Base-by-base conservation (phyloP, 2,329 filamentous ascomycete species). In the Orbilia oligospora region DNA sequence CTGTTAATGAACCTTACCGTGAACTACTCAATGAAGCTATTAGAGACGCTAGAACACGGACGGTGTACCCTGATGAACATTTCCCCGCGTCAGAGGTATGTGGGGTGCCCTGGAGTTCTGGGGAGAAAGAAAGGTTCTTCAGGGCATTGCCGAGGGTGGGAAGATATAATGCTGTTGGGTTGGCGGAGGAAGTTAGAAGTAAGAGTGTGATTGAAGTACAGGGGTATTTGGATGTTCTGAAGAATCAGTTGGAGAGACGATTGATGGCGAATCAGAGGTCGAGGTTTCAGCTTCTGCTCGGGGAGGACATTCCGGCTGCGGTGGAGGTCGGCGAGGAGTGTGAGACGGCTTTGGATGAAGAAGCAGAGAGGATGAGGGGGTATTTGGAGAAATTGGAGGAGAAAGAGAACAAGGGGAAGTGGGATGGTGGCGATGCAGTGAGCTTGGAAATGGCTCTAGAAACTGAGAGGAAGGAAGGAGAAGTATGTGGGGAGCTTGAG, bases 301-400 rank as follows among this genome's bases (percentile, higher is more conserved):
- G 69, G 76, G 75, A 71, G 38, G 76, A 79, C 48, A 79, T 79
- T 24, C 76, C 76, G 27, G 76, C 76, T 2, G 70, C 70, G 10
- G 70, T 79, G 48, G 76, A 79, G 55, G 76, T 79, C 41, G 63
- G 70, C 22, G 71, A 75, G 30, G 76, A 73, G 46, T 79, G 76
- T 20, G 76, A 73, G 33, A 48, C 12, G 22, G 69, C 65, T 3
- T 56, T 79, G 48, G 70, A 79, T 38, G 65, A 56, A n/a, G 76
- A 79, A 44, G 76, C 70, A 14, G 76, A 55, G 30, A 65, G 76
- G 56, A 51, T 36, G 18, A 51, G 20, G 30, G 49, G n/a, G n/a
- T 69, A 67, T 55, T 20, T 75, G 12, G 53, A 65, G 9, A 66
- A 55, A 24, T 12, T 75, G 16, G 76, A 70, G 27, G 64, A 63